phyloP scores from a whole-genome alignment of 768 basidiomycete genomes.

The Tylopilus rubrobrunneus region DNA sequence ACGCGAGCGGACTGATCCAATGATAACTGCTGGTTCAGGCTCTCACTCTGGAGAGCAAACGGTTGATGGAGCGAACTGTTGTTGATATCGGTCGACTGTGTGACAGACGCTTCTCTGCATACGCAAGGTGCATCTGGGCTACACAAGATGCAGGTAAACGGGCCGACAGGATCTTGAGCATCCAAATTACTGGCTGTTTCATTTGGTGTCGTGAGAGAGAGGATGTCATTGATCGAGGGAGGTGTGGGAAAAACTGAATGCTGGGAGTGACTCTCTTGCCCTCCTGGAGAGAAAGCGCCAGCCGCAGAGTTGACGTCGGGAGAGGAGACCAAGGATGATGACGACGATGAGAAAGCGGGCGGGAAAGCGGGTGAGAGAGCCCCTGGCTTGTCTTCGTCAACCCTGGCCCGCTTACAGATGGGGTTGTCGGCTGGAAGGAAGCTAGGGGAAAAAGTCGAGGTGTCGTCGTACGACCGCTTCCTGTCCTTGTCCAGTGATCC shows the following conservation, averaged over 20 bases:
- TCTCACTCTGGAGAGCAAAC: slow-evolving; percentile 11
- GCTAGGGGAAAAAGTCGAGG: slow-evolving; percentile 32
- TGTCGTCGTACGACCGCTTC: slow-evolving; percentile 59
- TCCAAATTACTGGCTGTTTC: slow-evolving; percentile 33
- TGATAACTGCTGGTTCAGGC: slow-evolving; percentile 10
- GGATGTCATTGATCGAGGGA: slow-evolving; percentile 28
- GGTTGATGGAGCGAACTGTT: slow-evolving; percentile 8
- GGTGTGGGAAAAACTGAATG: slow-evolving; percentile 31
- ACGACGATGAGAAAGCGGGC: slow-evolving; percentile 32
- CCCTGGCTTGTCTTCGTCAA: slow-evolving; percentile 22
- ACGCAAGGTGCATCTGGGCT: slow-evolving; percentile 66
- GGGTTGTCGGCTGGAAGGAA: slow-evolving; percentile 20
- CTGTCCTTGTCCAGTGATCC: slow-evolving; percentile 37
- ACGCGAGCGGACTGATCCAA: slow-evolving; percentile 28
- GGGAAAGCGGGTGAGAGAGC: slow-evolving; percentile 16
- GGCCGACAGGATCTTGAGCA: slow-evolving; percentile 27
- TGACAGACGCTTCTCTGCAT: slow-evolving; percentile 64
- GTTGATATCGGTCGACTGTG: slow-evolving; percentile 35
- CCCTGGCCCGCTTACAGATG: slow-evolving; percentile 38
- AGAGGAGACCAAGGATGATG: slow-evolving; percentile 51
- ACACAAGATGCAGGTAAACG: slow-evolving; percentile 68
- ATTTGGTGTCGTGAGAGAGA: slow-evolving; percentile 35
- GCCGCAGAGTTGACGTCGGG: slow-evolving; percentile 36
- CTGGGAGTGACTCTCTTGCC: slow-evolving; percentile 21
- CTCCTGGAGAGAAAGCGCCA: slow-evolving; percentile 31